A percentile compares a stretch with the other conserved stretches of the same genome.
phyloP scores from a whole-genome alignment of 176 grass and related monocot species.

The Oryza nivara region DNA sequence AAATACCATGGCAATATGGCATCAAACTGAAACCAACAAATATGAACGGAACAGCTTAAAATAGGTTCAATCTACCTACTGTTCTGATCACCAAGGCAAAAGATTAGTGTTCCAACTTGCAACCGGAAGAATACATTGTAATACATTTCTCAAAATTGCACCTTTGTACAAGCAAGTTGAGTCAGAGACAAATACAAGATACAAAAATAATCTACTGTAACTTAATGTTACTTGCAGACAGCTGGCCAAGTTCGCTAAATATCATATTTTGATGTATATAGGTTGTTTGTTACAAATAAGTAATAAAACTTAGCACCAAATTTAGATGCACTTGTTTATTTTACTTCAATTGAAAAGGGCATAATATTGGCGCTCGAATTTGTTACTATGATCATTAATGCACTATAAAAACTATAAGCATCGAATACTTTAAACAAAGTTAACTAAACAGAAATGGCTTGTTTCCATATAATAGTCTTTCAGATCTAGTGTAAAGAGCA shows the following conservation, averaged over 20 bases:
- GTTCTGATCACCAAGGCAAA: constrained; percentile 18
- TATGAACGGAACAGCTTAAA: background rate
- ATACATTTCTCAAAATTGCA: constrained; percentile 33
- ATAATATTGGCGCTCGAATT: background rate
- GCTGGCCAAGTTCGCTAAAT: background rate
- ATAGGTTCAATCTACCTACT: background rate
- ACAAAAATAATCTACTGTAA: background rate
- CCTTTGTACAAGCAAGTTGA: constrained; percentile 15
- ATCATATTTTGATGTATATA: constrained; percentile 17
- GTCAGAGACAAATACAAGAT: background rate
- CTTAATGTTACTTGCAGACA: constrained; percentile 1
- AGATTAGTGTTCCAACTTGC: constrained; percentile 18
- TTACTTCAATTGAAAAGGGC: background rate
- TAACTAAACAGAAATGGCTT: background rate
- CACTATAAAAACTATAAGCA: constrained; percentile 8
- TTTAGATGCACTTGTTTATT: constrained; percentile 23
- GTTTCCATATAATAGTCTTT: constrained; percentile 21
- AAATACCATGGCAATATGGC: background rate
- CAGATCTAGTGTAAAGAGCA: constrained; percentile 21
- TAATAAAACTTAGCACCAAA: constrained; percentile 3
- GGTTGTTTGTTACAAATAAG: constrained; percentile 20
- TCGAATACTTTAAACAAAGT: background rate
- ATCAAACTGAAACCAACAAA: constrained; percentile 15
- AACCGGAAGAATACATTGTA: background rate
- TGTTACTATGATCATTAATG: constrained; percentile 1